phyloP scores from a whole-genome alignment of 805 yeast species.

The Cyberlindnera xishuangbannaensis region DNA sequence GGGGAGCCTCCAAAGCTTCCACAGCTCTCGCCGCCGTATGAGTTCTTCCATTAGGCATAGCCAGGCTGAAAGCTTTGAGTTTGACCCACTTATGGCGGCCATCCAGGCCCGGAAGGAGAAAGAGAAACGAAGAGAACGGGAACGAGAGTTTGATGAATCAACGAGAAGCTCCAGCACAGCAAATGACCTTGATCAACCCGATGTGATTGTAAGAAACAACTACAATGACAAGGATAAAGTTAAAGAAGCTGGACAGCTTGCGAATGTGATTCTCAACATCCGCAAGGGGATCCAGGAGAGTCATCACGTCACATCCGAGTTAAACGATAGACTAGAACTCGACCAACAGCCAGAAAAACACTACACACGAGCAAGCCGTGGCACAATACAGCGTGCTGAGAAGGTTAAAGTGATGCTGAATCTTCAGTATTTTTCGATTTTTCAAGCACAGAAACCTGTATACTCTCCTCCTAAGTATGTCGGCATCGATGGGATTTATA shows the following conservation, averaged over 20 bases:
- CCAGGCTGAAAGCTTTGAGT: conserved; percentile 20
- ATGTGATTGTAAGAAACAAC: not conserved
- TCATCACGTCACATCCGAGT: conserved; percentile 31
- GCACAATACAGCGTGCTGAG: conserved; percentile 42
- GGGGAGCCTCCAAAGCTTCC: too few relatives aligned
- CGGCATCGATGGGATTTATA: conserved; percentile 63
- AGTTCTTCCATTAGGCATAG: conserved; percentile 10
- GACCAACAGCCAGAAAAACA: conserved; percentile 17
- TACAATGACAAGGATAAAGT: conserved; percentile 10
- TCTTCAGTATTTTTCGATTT: conserved; percentile 20
- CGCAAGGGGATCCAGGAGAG: conserved; percentile 38
- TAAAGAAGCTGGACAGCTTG: conserved; percentile 33
- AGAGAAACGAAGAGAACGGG: conserved; percentile 7
- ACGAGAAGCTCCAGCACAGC: conserved; percentile 7
- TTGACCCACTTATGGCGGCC: conserved; percentile 20
- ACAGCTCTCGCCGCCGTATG: conserved; percentile 5
- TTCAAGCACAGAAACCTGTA: conserved; percentile 16
- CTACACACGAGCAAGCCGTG: conserved; percentile 24
- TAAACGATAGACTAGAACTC: conserved; percentile 15
- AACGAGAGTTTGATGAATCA: conserved; percentile 5
- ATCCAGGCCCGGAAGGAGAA: conserved; percentile 10
- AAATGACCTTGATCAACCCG: not conserved
- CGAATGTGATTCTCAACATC: conserved; percentile 36
- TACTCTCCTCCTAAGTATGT: conserved; percentile 17
- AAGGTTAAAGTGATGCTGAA: conserved; percentile 37